Percentiles rank a stretch among this genome's conserved stretches.
These are phyloP conservation scores for Tricholoma bakamatsutake DNA, from an alignment of 768 basidiomycete genomes.

Conservation along the genomic window DNA sequence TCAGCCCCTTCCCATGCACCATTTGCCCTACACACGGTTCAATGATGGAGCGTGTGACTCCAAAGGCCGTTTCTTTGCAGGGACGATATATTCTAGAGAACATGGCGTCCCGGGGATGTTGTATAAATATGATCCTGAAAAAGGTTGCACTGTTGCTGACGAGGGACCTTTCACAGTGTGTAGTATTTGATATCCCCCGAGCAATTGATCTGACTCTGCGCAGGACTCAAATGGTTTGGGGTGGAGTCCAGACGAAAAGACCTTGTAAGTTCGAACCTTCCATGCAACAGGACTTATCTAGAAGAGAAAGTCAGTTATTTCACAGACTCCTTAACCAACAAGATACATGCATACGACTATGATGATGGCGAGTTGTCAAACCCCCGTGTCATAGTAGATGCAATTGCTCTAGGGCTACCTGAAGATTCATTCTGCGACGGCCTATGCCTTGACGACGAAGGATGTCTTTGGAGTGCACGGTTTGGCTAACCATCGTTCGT, in stretches of 20 bases:
- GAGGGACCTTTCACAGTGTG: conserved; percentile 61
- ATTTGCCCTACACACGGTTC: conserved; percentile 46
- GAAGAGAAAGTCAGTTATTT: conserved; percentile 46
- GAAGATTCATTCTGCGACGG: conserved; percentile 57
- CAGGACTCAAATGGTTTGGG: conserved; percentile 62
- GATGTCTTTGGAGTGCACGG: conserved; percentile 62
- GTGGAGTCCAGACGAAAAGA: conserved; percentile 57
- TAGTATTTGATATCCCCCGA: conserved; percentile 1
- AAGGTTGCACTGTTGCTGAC: conserved; percentile 48
- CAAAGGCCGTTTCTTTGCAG: conserved; percentile 60
- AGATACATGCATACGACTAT: conserved; percentile 66
- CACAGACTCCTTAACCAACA: conserved; percentile 61
- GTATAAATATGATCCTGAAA: conserved; percentile 51
- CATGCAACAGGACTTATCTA: neutral
- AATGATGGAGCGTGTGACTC: conserved; percentile 69
- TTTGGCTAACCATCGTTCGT: conserved; percentile 14
- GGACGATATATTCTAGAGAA: conserved; percentile 50
- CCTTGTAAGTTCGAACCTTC: conserved; percentile 36
- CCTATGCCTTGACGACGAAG: conserved; percentile 57
- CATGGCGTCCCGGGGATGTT: conserved; percentile 49
- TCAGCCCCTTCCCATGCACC: conserved; percentile 41
- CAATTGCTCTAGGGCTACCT: conserved; percentile 44
- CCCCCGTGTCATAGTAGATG: conserved; percentile 53
- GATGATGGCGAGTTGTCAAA: conserved; percentile 50
- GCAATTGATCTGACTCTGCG: conserved; percentile 7